Evolutionary conservation across 106 monocot species (phyloP), one percentile per base, ranked within the genome.

Genomic region (Dioscorea alata): DNA sequence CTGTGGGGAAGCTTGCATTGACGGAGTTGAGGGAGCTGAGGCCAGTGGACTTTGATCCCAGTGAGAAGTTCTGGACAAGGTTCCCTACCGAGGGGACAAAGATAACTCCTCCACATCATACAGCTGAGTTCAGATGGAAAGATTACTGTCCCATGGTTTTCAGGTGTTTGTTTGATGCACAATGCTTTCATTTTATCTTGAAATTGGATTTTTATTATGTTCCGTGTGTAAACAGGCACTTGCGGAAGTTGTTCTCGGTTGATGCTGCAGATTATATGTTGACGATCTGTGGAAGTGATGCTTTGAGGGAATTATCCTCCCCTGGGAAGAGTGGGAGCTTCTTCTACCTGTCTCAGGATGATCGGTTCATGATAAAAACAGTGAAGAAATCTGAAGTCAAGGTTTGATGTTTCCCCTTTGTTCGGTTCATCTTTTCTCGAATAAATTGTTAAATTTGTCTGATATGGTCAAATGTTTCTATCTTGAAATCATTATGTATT

Each of bases 321-420:
- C 94, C 94, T 22, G 94, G 94, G 52, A 94, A 94, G 70, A 94
- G 94, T 72, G 94, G 94, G 21, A 90, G 94, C 42, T 84, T 94
- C 74, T 94, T 94, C 67, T 94, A 94, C 64, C 74, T 94, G 52
- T 90, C 94, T n/a, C 86, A 94, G 48, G 90, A 94, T 70, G 94
- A 94, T 42, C 81, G 94, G 6, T 94, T 90, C 82, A 94, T 94
- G 80, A 90, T 94, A 52, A 94, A 94, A 71, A 94, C 94, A 16
- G 90, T 94, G 64, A 90, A 81, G 60, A 94, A 94, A 67, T 94
- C 90, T 12, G 94, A 94, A 85, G 90, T 90, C 12, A 94, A 94
- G 90, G 94, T 94, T 33, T 22, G 72, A 42, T 42, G 42, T 42
- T 8, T 42, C 6, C 42, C 42, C 10, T 48, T 34, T 58, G 60